Percentiles rank a stretch among this genome's conserved stretches.
These are phyloP conservation scores for Mycena vulgaris DNA, from an alignment of 768 basidiomycete genomes.

Conservation along the genomic window DNA sequence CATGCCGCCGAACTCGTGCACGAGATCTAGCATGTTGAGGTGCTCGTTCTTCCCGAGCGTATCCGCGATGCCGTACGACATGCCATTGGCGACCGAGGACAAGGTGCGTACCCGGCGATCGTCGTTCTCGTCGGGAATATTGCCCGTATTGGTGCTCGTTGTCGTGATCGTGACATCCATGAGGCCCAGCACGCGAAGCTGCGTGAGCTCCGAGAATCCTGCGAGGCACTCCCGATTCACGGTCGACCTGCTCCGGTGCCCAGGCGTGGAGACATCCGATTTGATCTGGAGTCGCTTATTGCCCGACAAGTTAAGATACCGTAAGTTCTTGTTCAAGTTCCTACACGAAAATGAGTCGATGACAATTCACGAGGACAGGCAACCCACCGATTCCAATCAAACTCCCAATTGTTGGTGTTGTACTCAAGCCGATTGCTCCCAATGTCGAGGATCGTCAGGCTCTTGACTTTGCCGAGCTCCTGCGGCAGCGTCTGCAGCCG, in stretches of 20 bases:
- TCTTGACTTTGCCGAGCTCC: constrained; percentile 88
- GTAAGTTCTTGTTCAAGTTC: constrained; percentile 96
- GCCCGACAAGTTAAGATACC: constrained; percentile 96
- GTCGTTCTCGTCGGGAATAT: constrained; percentile 88
- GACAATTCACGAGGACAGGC: not conserved
- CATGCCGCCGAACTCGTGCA: constrained; percentile 85
- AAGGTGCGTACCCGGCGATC: constrained; percentile 95
- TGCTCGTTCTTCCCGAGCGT: constrained; percentile 85
- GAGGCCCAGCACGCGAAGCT: constrained; percentile 92
- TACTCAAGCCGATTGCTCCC: constrained; percentile 96
- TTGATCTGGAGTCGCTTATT: constrained; percentile 98
- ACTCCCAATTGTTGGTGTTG: constrained; percentile 98
- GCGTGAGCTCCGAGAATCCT: constrained; percentile 89
- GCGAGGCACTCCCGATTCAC: constrained; percentile 66
- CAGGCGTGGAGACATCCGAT: constrained; percentile 65
- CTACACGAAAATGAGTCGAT: constrained; percentile 55
- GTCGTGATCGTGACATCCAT: constrained; percentile 95
- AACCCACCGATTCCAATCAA: constrained; percentile 98
- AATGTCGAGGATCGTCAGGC: constrained; percentile 87
- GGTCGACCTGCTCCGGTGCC: constrained; percentile 47
- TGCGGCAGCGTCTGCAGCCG: constrained; percentile 92
- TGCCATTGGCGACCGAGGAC: constrained; percentile 86
- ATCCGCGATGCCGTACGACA: constrained; percentile 98
- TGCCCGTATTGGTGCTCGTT: constrained; percentile 64
- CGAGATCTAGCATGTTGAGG: constrained; percentile 93